phyloP scores from a whole-genome alignment of 148 eudicot genomes.

The Silene latifolia region DNA sequence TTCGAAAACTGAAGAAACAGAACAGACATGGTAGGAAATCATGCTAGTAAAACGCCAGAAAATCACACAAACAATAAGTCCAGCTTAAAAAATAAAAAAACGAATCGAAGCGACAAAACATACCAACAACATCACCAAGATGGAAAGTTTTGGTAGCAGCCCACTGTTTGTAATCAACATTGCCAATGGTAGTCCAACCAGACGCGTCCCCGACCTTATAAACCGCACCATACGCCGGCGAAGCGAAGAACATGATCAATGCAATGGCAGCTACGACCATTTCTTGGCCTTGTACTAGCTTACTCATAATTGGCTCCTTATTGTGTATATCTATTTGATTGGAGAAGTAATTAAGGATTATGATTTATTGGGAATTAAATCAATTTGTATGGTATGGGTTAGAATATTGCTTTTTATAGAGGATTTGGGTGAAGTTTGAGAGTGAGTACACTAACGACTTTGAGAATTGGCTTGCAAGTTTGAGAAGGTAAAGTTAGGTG shows the following conservation, averaged over 20 bases:
- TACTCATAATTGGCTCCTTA: not conserved
- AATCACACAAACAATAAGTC: not conserved
- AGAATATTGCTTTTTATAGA: not conserved
- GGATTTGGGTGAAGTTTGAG: not conserved
- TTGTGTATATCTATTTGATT: not conserved
- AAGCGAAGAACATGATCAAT: constrained; percentile 6
- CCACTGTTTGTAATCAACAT: constrained; percentile 76
- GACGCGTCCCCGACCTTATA: constrained; percentile 80
- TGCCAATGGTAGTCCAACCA: constrained; percentile 92
- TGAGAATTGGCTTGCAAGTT: constrained; percentile 6
- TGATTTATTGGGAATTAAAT: not conserved
- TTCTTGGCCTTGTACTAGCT: not conserved
- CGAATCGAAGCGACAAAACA: not conserved
- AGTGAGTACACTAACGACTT: constrained; percentile 7
- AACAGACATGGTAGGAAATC: too few relatives aligned
- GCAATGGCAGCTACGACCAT: not conserved
- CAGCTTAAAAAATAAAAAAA: too few relatives aligned
- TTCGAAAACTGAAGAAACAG: too few relatives aligned
- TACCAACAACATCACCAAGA: constrained; percentile 71
- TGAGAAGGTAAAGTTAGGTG: constrained; percentile 16
- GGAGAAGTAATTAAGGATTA: not conserved
- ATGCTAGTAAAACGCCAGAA: too few relatives aligned
- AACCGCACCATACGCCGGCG: constrained; percentile 33
- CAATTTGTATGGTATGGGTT: not conserved
- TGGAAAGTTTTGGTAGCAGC: constrained; percentile 63